These are phyloP conservation scores for Phanerodontia chrysosporium DNA, from an alignment of 768 basidiomycete genomes.

Conservation along the genomic window DNA sequence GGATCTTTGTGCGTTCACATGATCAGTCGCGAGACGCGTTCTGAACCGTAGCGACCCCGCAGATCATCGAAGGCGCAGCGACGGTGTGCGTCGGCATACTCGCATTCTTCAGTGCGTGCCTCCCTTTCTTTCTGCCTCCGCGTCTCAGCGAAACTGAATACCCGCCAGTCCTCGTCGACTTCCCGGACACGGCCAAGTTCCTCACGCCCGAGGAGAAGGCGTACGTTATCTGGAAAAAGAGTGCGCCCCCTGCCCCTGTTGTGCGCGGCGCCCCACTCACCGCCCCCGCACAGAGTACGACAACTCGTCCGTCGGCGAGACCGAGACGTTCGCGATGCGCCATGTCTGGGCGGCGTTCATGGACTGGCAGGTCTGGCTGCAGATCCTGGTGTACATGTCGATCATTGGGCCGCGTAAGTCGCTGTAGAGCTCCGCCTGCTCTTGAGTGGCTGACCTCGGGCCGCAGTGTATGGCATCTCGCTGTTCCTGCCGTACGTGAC, in stretches of 20 bases:
- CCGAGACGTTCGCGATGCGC: constrained; percentile 51
- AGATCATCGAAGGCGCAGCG: constrained; percentile 62
- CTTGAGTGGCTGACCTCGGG: neutral
- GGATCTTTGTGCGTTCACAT: constrained; percentile 25
- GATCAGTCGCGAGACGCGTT: no score
- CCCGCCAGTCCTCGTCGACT: constrained; percentile 53
- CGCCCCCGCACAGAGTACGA: constrained; percentile 40
- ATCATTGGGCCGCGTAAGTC: constrained; percentile 54
- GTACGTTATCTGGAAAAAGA: constrained; percentile 52
- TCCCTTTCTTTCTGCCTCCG: neutral
- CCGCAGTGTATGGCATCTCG: constrained; percentile 62
- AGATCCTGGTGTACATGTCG: constrained; percentile 57
- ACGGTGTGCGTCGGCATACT: constrained; percentile 55
- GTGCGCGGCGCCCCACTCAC: no score
- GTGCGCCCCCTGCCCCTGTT: constrained; percentile 27
- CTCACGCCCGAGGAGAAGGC: constrained; percentile 57
- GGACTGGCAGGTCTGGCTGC: constrained; percentile 68
- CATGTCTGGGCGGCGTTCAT: constrained; percentile 49
- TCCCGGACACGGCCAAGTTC: constrained; percentile 54
- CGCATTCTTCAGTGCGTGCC: constrained; percentile 35
- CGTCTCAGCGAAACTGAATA: neutral
- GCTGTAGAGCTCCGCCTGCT: neutral
- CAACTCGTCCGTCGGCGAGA: constrained; percentile 54
- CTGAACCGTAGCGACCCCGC: no score
- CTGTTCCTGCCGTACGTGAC: constrained; percentile 66